Base-by-base conservation (phyloP, 1,284 basidiomycete species). In the Microbotryomycetes sp. region DNA sequence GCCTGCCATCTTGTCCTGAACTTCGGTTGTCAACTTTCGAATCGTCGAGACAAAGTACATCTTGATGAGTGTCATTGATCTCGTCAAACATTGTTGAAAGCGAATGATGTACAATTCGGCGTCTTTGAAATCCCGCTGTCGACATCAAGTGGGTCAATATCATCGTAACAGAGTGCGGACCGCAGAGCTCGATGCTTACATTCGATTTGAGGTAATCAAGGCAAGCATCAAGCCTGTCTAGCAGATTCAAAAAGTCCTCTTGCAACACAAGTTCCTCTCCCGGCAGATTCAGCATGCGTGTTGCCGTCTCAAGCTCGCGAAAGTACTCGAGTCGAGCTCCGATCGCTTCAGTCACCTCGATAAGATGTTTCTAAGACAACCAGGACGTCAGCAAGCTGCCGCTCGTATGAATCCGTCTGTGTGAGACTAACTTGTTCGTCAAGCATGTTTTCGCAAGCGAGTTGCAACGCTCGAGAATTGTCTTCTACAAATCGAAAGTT, bases 31-130 rank as follows among this genome's bases (percentile, higher is more conserved):
- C 79, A 1, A 85, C 83, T 58, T 85, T 81, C 66, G 65, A 14
- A 96, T 79, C 2, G 87, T 86, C 4, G 87, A 86, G 25, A 92
- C 85, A 71, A 94, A 93, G 76, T 87, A 91, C 83, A 96, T 90
- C 74, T 89, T 92, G 78, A 96, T 90, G 55, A 97, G 80, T 0
- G 91, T 94, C 92, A 96, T 94, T 25, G 90, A 88, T 36, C 92
- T 84, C 0, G 89, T 93, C 82, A 96, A 86, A 75, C 92, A 96
- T 77, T 96, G 92, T 72, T 93, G 91, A 77, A 92, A 96, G 26
- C 92, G 85, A 23, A 97, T 81, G 9, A 94, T 79, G 74, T 94
- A 96, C 22, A 96, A 79, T 71, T 94, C 90, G 12, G 91, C 85
- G 78, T 96, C 92, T 70, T 83, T 83, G 77, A 86, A 96, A 74